A percentile compares a stretch with the other conserved stretches of the same genome.
Conservation (phyloP, 225 moss, liverwort and hornwort species). For the Anthoceros angustus region DNA sequence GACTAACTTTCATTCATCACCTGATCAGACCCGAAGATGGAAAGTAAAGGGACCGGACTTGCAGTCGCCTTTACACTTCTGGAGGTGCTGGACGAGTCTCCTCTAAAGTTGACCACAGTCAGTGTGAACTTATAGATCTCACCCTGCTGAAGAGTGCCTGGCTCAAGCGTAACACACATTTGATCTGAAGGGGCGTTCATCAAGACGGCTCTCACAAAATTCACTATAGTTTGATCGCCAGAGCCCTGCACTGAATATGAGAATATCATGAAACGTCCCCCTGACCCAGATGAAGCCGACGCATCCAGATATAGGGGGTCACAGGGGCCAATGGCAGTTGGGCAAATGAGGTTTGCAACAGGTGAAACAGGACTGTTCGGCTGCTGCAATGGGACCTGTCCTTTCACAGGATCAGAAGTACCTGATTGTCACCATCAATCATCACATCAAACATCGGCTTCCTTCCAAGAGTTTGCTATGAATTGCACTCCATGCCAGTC, state of each 20-base stretch:
- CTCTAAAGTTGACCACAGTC: slow-evolving; percentile 27
- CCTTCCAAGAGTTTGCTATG: background rate
- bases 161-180: slow-evolving; percentile 16
- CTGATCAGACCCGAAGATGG: slow-evolving; percentile 11
- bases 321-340: slow-evolving; percentile 19
- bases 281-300: slow-evolving; percentile 20
- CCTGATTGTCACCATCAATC: slow-evolving; percentile 3
- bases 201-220: slow-evolving; percentile 14
- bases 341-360: slow-evolving; percentile 19
- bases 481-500: background rate
- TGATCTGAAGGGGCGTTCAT: slow-evolving; percentile 22
- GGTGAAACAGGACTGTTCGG: slow-evolving; percentile 22
- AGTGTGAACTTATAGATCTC: slow-evolving; percentile 33
- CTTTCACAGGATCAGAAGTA: slow-evolving; percentile 19
- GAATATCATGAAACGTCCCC: slow-evolving; percentile 22
- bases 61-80: slow-evolving; percentile 10
- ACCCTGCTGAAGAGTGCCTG: slow-evolving; percentile 24
- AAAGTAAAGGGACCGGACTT: slow-evolving; percentile 19
- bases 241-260: slow-evolving; percentile 27
- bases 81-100: slow-evolving; percentile 16
- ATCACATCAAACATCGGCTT: background rate
- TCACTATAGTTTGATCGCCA: slow-evolving; percentile 18
- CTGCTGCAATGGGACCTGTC: slow-evolving; percentile 25
- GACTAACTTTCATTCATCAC: slow-evolving; percentile 2
- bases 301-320: slow-evolving; percentile 35